Evolutionary conservation across 345 rosid species (phyloP).

Genomic region (Isatis tinctoria): DNA sequence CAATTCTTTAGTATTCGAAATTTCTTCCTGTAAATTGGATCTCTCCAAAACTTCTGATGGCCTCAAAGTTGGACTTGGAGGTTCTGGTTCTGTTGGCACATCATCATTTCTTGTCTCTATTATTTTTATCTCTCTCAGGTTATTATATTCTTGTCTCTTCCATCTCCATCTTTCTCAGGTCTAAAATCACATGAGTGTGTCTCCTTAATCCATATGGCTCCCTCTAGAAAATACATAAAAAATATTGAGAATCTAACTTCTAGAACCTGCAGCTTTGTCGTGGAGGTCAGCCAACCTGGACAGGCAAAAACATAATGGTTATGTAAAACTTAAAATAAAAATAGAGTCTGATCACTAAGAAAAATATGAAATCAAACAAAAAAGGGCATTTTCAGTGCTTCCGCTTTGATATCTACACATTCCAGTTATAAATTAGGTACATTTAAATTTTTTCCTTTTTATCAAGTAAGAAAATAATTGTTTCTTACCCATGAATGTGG

Average conservation of each 20-base stretch:
- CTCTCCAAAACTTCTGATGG: constrained; percentile 49
- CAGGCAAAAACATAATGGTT: constrained; percentile 2
- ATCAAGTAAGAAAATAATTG: no score
- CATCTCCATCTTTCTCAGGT: constrained; percentile 5
- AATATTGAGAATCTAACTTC: neutral
- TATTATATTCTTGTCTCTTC: neutral
- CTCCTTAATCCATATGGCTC: constrained; percentile 48
- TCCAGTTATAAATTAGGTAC: neutral
- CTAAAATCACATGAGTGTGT: constrained; percentile 60
- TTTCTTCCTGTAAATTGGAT: constrained; percentile 35
- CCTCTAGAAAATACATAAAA: constrained; percentile 2
- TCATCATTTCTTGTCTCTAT: neutral
- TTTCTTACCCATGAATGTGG: no score
- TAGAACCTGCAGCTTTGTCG: neutral
- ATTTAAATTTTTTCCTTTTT: neutral
- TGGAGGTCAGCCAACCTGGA: neutral
- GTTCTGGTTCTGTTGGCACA: constrained; percentile 49
- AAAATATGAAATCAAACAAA: neutral
- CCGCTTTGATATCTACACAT: neutral
- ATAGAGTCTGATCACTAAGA: neutral
- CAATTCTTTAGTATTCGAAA: constrained; percentile 43
- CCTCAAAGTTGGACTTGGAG: constrained; percentile 52
- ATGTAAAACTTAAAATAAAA: neutral
- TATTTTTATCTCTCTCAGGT: neutral
- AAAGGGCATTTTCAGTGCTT: neutral